Evolutionary conservation across 2,329 filamentous ascomycete species (phyloP).

Genomic region (Neoscytalidium dimidiatum): DNA sequence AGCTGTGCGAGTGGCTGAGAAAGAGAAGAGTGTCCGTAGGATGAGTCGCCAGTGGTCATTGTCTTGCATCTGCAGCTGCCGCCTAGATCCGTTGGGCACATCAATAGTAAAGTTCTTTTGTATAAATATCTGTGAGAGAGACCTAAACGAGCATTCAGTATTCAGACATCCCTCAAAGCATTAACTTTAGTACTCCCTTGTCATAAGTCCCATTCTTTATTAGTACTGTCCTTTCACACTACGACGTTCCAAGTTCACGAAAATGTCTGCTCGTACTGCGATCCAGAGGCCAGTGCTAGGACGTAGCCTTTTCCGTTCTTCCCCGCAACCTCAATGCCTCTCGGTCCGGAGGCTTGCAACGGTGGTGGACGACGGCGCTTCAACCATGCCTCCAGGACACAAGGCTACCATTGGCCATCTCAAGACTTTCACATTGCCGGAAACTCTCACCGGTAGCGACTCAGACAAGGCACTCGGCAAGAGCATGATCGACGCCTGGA

Average conservation of each 20-base stretch:
- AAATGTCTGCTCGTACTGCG: neutral
- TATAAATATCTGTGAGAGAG: neutral
- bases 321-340: neutral
- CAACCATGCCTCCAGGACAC: slow-evolving; percentile 32
- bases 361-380: neutral
- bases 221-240: neutral
- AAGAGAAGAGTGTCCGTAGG: too few species aligned
- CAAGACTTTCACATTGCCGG: slow-evolving; percentile 47
- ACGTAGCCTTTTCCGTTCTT: neutral
- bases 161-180: neutral
- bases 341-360: neutral
- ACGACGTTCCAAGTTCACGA: neutral
- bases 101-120: neutral
- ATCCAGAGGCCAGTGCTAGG: neutral
- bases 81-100: neutral
- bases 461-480: slow-evolving; percentile 42
- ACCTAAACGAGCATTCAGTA: neutral
- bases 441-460: slow-evolving; percentile 35
- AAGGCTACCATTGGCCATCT: slow-evolving; percentile 35
- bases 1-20: neutral
- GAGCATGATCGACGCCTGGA: slow-evolving; percentile 47
- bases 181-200: neutral
- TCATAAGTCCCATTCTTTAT: too few species aligned
- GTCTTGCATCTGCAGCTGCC: neutral
- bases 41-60: neutral